phyloP scores from a whole-genome alignment of 129 eudicot genomes.

The Arctium lappa region DNA sequence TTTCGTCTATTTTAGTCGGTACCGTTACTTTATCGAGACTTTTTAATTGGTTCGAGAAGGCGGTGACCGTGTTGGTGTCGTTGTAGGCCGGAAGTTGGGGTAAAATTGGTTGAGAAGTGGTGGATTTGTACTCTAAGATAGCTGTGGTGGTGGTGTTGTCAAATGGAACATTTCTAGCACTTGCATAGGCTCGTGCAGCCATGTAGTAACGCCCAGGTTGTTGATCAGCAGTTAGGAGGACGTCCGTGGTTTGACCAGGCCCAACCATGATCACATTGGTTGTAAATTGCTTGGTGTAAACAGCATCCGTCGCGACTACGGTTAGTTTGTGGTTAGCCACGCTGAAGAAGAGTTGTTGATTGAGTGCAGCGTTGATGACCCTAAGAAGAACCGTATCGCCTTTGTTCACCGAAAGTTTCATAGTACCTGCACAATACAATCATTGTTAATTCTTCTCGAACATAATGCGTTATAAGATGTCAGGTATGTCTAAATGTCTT shows the following conservation, averaged over 20 bases:
- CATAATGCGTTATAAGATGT: no score
- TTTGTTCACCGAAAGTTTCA: slow-evolving; percentile 39
- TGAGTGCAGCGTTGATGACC: slow-evolving; percentile 19
- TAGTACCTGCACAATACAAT: slow-evolving; percentile 42
- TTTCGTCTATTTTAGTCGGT: slow-evolving; percentile 54
- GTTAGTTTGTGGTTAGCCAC: slow-evolving; percentile 77
- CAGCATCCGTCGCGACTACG: slow-evolving; percentile 70
- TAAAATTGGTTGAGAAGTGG: slow-evolving; percentile 43
- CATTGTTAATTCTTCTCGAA: background rate
- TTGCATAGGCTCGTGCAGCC: slow-evolving; percentile 81
- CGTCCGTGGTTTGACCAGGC: slow-evolving; percentile 84
- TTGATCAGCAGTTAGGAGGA: slow-evolving; percentile 73
- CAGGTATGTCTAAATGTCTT: no score
- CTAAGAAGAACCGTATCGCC: slow-evolving; percentile 77
- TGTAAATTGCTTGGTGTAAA: slow-evolving; percentile 64
- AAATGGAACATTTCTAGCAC: slow-evolving; percentile 53
- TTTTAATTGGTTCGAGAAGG: slow-evolving; percentile 48
- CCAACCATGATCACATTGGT: slow-evolving; percentile 66
- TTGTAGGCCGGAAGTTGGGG: slow-evolving; percentile 71
- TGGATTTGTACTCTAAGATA: slow-evolving; percentile 60
- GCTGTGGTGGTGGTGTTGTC: slow-evolving; percentile 88
- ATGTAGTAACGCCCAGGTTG: slow-evolving; percentile 75
- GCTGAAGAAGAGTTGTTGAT: slow-evolving; percentile 79
- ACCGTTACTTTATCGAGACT: slow-evolving; percentile 46
- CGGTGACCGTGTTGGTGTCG: slow-evolving; percentile 61